Base-by-base conservation (phyloP, 1,284 basidiomycete species). In the Cutaneotrichosporon cyanovorans region DNA sequence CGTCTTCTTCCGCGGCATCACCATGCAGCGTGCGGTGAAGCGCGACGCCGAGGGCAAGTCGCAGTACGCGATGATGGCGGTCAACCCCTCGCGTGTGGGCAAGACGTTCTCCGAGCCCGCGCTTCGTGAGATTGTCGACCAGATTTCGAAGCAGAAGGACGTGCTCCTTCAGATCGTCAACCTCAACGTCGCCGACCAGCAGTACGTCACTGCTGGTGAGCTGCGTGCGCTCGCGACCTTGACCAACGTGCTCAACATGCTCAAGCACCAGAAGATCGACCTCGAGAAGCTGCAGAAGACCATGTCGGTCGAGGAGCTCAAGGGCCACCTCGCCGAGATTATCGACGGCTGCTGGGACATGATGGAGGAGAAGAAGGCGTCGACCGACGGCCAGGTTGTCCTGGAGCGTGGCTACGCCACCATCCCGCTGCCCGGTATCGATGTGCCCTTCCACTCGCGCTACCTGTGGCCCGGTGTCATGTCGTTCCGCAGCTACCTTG, bases 1-100 rank as follows among this genome's bases (percentile, higher is more conserved):
- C 64, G 93, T 98, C 36, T 97, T 98, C 80, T 97, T 96, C 74
- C 89, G 95, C 72, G 93, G 93, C 68, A 93, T 98, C 65, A 98
- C 93, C 41, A 98, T 98, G 93, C 92, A 96, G 68, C 87, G 91
- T 37, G 92, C 92, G 18, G 92, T 96, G 51, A 87, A 95, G 72
- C 87, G 93, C 39, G 93, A 97, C 65, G 77, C 84, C 3, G 77
- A 87, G 50, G 92, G 92, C 66, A 82, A 93, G 43, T 92, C 88
- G 28, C 90, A 93, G 71, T 98, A 97, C 65, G 92, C 90, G 16
- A 97, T 98, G 95, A 92, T 91, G 72, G 93, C 93, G 15, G 87
- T 96, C 65, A 97, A 97, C 73, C 95, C 95, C 2, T 85, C 88
- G 60, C 84, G 93, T 52, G 88, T 98, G 57, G 89, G 88, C 34